Base-by-base conservation (phyloP, 257 asterid genomes). In the Dorcoceras hygrometricum region DNA sequence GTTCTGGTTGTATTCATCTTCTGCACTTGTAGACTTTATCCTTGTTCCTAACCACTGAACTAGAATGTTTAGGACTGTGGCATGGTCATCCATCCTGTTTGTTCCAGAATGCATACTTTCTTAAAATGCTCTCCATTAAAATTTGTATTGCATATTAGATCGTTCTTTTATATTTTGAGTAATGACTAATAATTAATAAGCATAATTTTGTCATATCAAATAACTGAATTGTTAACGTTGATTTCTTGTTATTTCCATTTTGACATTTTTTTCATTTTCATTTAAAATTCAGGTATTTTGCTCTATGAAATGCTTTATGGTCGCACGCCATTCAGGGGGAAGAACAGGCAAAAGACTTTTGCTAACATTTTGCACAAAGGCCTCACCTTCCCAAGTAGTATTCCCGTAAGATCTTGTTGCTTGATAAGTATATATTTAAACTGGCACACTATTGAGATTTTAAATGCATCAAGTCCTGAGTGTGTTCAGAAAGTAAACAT, bases 341-440 rank as follows among this genome's bases (percentile, higher is more conserved):
- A 84, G 74, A 84, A 81, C 19, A 70, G 89, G 71, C 87, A 81
- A 73, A 81, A 81, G 81, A 84, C 89, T 32, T 84, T 84, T 65
- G 64, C 77, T 3, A 23, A 93, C 81, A 86, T 93, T 75, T 72
- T 93, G 79, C 87, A 83, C 82, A 93, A 93, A 80, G 97, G 88
- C 78, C 94, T 90, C 77, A 90, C 97, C 76, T 93, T 93, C 83
- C 99, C 99, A 31, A 93, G 97, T 71, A 90, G 96, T 84, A 93
- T 93, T 73, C 90, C 84, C 88, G 98, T 92, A 87, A 63, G 50
- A 12, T 39, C 50, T 0, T 8, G 43, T 39, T 39, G 3, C n/a
- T 12, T 12, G 5, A 39, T 39, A 3, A 39, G 50, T 12, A 39
- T 39, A 39, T 39, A 39, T 39, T 4, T 39, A 39, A 39, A 39